Evolutionary conservation across 352 stramenopile genomes (phyloP).

Genomic region (Pythium monospermum): DNA sequence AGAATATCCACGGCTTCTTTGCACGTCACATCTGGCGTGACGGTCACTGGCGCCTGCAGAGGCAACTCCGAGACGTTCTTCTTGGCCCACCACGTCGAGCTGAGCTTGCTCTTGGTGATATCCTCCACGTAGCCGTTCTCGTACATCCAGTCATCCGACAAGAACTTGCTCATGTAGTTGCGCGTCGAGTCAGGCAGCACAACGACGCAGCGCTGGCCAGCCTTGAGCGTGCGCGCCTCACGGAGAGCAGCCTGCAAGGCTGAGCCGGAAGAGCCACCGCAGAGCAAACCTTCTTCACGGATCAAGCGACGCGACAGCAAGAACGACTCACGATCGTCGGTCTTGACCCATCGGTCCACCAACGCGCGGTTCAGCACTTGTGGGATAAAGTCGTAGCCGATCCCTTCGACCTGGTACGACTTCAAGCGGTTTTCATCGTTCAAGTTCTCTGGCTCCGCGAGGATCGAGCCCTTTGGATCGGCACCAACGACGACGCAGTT

Average conservation of each 20-base stretch:
- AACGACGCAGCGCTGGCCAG: conserved; percentile 91
- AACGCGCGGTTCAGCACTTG: conserved; percentile 92
- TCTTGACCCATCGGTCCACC: conserved; percentile 95
- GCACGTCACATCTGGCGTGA: conserved; percentile 87
- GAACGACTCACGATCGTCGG: conserved; percentile 91
- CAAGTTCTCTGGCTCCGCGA: conserved; percentile 89
- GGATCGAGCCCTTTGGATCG: conserved; percentile 90
- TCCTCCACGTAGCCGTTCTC: conserved; percentile 79
- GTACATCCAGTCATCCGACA: conserved; percentile 95
- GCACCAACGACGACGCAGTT: conserved; percentile 83
- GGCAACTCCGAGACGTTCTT: conserved; percentile 89
- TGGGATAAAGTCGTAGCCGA: conserved; percentile 97
- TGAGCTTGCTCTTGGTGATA: conserved; percentile 68
- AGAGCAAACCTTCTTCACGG: conserved; percentile 93
- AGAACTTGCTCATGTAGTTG: conserved; percentile 99
- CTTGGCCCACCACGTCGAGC: conserved; percentile 92
- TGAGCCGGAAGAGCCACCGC: conserved; percentile 92
- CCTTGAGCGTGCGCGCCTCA: conserved; percentile 80
- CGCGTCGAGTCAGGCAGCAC: conserved; percentile 94
- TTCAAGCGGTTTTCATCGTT: conserved; percentile 92
- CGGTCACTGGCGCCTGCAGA: conserved; percentile 88
- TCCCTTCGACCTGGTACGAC: conserved; percentile 94
- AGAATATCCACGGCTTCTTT: conserved; percentile 94
- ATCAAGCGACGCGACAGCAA: conserved; percentile 92
- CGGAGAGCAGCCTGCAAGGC: conserved; percentile 82